Percentiles rank a stretch among this genome's conserved stretches.
Evolutionary conservation across 768 basidiomycete genomes (phyloP).

Genomic region (Tylopilus sp.): DNA sequence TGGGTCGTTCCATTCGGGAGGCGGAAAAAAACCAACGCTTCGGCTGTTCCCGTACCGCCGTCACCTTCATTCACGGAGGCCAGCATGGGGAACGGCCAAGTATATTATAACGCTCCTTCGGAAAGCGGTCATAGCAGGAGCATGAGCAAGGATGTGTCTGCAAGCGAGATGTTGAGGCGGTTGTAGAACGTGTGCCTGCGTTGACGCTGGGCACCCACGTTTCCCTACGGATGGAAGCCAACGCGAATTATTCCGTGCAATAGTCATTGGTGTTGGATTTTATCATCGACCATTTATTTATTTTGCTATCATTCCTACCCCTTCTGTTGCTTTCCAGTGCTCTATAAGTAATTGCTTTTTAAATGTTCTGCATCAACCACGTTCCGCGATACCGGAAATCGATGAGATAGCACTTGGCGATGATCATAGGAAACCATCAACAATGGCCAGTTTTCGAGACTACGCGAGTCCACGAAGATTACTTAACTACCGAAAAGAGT

Average conservation of each 20-base stretch:
- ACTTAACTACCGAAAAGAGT: too few relatives aligned
- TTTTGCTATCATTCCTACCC: too few relatives aligned
- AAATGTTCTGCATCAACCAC: too few relatives aligned
- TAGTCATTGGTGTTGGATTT: background rate
- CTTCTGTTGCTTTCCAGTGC: too few relatives aligned
- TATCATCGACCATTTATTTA: too few relatives aligned
- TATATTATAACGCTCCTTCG: conserved; percentile 14
- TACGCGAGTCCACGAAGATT: too few relatives aligned
- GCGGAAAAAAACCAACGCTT: conserved; percentile 37
- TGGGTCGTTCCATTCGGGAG: conserved; percentile 66
- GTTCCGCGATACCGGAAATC: too few relatives aligned
- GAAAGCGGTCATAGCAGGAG: conserved; percentile 5
- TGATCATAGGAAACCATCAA: too few relatives aligned
- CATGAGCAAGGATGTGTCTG: conserved; percentile 34
- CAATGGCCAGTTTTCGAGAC: too few relatives aligned
- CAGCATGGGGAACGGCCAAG: conserved; percentile 22
- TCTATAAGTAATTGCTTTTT: too few relatives aligned
- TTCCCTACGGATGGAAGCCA: background rate
- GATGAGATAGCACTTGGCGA: too few relatives aligned
- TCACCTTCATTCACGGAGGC: conserved; percentile 2
- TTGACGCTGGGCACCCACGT: background rate
- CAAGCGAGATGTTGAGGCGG: conserved; percentile 38
- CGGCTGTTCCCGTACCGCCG: background rate
- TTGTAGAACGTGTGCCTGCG: conserved; percentile 9
- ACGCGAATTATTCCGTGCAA: too few relatives aligned